Conservation (phyloP, 768 basidiomycete species). For the Tricholoma sp. region DNA sequence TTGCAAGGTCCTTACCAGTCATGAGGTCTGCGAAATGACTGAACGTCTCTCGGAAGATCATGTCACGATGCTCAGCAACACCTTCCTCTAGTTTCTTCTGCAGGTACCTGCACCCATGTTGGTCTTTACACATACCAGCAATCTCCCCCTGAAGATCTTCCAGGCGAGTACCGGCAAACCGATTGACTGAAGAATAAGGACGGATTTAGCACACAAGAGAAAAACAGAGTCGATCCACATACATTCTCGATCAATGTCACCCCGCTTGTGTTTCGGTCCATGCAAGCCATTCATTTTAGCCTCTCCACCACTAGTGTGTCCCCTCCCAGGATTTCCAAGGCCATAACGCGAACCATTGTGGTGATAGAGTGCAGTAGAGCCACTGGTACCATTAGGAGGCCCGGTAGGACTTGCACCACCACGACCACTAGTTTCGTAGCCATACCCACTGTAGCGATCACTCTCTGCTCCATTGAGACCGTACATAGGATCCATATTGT, state of each 20-base stretch:
- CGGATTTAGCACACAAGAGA: background rate
- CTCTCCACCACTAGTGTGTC: constrained; percentile 44
- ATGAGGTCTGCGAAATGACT: constrained; percentile 97
- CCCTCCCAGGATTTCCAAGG: constrained; percentile 53
- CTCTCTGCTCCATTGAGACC: constrained; percentile 45
- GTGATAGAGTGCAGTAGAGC: constrained; percentile 75
- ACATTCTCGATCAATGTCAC: constrained; percentile 89
- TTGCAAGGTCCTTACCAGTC: constrained; percentile 59
- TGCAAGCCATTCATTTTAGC: constrained; percentile 87
- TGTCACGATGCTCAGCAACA: constrained; percentile 91
- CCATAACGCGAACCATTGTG: constrained; percentile 78
- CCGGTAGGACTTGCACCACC: constrained; percentile 17
- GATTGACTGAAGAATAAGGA: constrained; percentile 61
- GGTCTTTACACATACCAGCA: constrained; percentile 92
- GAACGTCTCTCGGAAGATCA: constrained; percentile 99
- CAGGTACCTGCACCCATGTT: constrained; percentile 96
- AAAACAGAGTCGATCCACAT: constrained; percentile 11
- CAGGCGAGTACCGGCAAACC: constrained; percentile 91
- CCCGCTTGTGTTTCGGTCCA: constrained; percentile 92
- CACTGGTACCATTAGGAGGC: constrained; percentile 36
- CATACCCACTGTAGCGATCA: constrained; percentile 52
- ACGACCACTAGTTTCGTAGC: constrained; percentile 46
- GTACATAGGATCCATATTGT: constrained; percentile 54
- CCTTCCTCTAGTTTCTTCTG: constrained; percentile 99
- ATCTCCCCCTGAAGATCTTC: constrained; percentile 97